phyloP scores from a whole-genome alignment of 1,284 basidiomycete genomes.

The Ustilago xerochloae region DNA sequence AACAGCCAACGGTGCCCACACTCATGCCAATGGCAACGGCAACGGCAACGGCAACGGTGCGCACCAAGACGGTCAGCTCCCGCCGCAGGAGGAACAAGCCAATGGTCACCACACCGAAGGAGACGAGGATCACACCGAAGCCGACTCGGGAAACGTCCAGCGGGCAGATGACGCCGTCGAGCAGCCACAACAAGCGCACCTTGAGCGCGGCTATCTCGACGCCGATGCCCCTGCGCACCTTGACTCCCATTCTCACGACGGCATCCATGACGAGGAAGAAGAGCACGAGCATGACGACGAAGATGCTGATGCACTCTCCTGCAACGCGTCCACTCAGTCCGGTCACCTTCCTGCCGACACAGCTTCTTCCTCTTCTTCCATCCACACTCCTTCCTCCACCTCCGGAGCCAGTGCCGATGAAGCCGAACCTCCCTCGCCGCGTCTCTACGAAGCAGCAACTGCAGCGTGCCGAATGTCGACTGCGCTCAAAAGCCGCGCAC shows the following conservation, averaged over 20 bases:
- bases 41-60: constrained; percentile 13
- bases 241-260: neutral
- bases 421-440: constrained; percentile 43
- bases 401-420: constrained; percentile 48
- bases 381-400: constrained; percentile 47
- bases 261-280: neutral
- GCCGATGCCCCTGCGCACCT: constrained; percentile 31
- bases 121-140: neutral
- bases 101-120: neutral
- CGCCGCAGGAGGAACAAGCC: neutral
- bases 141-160: constrained; percentile 50
- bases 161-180: constrained; percentile 52
- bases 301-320: constrained; percentile 28
- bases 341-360: constrained; percentile 38
- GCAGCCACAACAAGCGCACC: neutral
- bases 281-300: neutral
- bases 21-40: neutral
- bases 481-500: constrained; percentile 30
- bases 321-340: constrained; percentile 44
- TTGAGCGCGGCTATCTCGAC: constrained; percentile 24
- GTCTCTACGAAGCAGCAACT: constrained; percentile 14
- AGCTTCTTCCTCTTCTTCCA: constrained; percentile 43
- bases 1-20: neutral
- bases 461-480: constrained; percentile 25
- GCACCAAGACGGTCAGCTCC: constrained; percentile 2